Evolutionary conservation across 2,329 filamentous ascomycete genomes (phyloP), one percentile per base, ranked within the genome.

Genomic region (Alternaria panax): DNA sequence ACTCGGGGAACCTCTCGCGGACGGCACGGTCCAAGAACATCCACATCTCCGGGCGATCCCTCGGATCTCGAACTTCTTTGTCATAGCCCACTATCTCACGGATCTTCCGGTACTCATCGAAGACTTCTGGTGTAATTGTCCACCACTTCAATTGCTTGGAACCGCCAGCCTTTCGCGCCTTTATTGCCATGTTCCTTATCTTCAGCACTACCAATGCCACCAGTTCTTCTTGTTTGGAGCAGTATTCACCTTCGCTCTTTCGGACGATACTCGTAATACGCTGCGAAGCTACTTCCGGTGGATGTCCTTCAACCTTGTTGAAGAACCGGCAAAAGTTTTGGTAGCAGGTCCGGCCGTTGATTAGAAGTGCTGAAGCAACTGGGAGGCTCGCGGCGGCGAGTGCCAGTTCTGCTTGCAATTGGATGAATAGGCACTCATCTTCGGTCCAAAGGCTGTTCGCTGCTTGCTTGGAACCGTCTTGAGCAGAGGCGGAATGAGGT

Each of bases 251-350:
- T 27, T 45, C 9, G 22, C 20, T 27, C 5, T 25, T 25, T 8
- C 1, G 0, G 7, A 1, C 12, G 2, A 24, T 1, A 7, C 20
- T 0, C 1, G 40, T 4, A 7, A 8, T 1, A 7, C 25, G 7
- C 1, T 43, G 12, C 20, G 41, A 5, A 11, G 24, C 11, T 2
- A 2, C 8, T 25, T 32, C 27, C 9, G 45, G 2, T n/a, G 12
- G 3, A 2, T 0, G 2, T 47, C 22, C 7, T 0, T 28, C 20
- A 9, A 9, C 18, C 7, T 24, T 5, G 2, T 12, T 9, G 25
- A 47, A 47, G 45, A 47, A 47, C 1, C 16, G 25, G 8, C 45
- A 18, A 22, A 22, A 47, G 25, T 30, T 25, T 8, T 22, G 6
- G 45, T 47, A 47, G 27, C 3, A 3, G 25, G 25, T 32, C n/a